Evolutionary conservation across 2,329 filamentous ascomycete species (phyloP).

Genomic region (Xylaria polymorpha): DNA sequence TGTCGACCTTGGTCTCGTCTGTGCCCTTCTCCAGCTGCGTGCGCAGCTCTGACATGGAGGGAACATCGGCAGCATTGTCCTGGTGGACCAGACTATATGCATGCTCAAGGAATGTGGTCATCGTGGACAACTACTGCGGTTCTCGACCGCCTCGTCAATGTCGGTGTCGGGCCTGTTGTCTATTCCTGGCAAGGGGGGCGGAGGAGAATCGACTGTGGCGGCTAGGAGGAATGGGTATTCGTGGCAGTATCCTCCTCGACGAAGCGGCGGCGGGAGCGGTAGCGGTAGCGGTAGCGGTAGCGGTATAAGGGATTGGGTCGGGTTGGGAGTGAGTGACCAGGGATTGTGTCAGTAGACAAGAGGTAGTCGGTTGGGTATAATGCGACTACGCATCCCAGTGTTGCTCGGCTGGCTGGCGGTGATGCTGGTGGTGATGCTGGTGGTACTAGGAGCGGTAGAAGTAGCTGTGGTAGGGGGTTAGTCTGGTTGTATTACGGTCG

Average conservation of each 20-base stretch:
- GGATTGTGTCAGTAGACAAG: conserved; percentile 38
- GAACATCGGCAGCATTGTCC: conserved; percentile 95
- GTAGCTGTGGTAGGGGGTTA: conserved; percentile 2
- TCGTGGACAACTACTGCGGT: conserved; percentile 60
- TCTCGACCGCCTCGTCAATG: conserved; percentile 46
- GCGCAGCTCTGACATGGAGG: conserved; percentile 89
- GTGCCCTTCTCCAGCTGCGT: conserved; percentile 93
- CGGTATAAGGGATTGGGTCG: conserved; percentile 24
- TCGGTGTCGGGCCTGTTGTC: conserved; percentile 27
- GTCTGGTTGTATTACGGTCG: conserved; percentile 26
- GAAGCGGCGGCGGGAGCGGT: conserved; percentile 20
- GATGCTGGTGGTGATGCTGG: conserved; percentile 21
- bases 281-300: conserved; percentile 31
- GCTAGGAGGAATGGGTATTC: conserved; percentile 16
- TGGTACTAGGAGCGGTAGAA: not conserved
- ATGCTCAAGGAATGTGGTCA: conserved; percentile 95
- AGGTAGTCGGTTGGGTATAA: conserved; percentile 40
- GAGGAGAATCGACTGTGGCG: conserved; percentile 17
- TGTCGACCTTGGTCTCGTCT: conserved; percentile 92
- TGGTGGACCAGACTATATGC: conserved; percentile 97
- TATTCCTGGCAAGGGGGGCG: conserved; percentile 13
- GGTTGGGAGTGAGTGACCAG: conserved; percentile 12
- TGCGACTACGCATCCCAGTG: conserved; percentile 47
- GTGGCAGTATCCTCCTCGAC: conserved; percentile 27
- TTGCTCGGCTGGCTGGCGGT: conserved; percentile 21